Base-by-base conservation (phyloP, 2,329 filamentous ascomycete genomes). In the Myriosclerotinia curreyana region DNA sequence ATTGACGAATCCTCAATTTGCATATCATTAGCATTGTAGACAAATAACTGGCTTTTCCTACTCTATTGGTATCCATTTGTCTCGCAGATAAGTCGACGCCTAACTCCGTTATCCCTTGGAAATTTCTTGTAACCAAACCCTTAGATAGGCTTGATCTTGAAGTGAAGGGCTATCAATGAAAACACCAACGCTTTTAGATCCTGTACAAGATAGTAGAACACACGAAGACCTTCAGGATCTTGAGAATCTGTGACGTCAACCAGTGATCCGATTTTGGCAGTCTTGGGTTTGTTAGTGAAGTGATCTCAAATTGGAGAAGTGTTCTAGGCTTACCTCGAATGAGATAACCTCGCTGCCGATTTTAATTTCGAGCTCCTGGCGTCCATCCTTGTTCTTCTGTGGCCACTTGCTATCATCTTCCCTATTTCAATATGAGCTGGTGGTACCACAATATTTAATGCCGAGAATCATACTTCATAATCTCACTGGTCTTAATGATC, bases 381-480 rank as follows among this genome's bases (percentile, higher is more conserved):
- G 86, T 44, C 95, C 95, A 73, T 99, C 95, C 79, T 98, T 98
- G 80, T 99, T 99, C 85, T 98, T 99, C 77, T 96, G 92, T 0
- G 95, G 95, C 95, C 95, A 99, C 76, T 97, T 97, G 34, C 88
- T 90, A 76, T 99, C 95, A 75, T 99, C 95, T 86, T 99, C 95
- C 81, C 92, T 96, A 70, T 67, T 46, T 22, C 4, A 22, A 7
- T 51, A 65, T 78, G 65, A 77, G 74, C 64, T 50, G 59, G 6
- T 50, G 5, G 46, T 8, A n/a, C 51, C 42, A 49, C 58, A 49
- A 14, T 48, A 12, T 12, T 38, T 28, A 28, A 22, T 15, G 48
- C 46, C 17, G 44, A 58, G 49, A 36, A n/a, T 69, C 81, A 62
- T 84, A 96, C 92, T 98, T 98, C 81, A 96, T 87, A 73, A 99